A percentile compares a stretch with the other conserved stretches of the same genome.
These are phyloP conservation scores for Phytophthora idaei DNA, from an alignment of 352 stramenopile genomes.

Conservation along the genomic window DNA sequence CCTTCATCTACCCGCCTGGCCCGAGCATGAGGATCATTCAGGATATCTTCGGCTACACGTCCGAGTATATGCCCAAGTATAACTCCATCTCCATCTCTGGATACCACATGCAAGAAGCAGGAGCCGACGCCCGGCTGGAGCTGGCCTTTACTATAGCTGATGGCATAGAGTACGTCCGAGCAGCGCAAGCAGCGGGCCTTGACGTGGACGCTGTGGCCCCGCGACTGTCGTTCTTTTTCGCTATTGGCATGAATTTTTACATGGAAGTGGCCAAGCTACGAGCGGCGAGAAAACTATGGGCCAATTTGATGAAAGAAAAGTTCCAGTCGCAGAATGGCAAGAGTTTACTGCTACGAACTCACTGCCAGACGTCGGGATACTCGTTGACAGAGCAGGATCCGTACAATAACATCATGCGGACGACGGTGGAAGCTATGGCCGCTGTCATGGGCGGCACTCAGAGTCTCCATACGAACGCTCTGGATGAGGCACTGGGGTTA, in stretches of 20 bases:
- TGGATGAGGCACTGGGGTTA: conserved; percentile 97
- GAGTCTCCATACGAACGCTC: conserved; percentile 97
- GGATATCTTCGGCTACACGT: conserved; percentile 98
- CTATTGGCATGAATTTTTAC: conserved; percentile 98
- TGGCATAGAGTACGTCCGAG: conserved; percentile 96
- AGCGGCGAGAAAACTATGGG: conserved; percentile 94
- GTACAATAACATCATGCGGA: conserved; percentile 98
- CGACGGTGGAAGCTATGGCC: conserved; percentile 94
- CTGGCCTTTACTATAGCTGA: conserved; percentile 98
- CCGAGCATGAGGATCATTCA: conserved; percentile 95
- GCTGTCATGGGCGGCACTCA: conserved; percentile 93
- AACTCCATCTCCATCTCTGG: conserved; percentile 97
- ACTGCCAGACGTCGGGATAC: conserved; percentile 97
- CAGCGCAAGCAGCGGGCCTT: conserved; percentile 91
- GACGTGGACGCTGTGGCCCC: conserved; percentile 94
- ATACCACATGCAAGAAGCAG: conserved; percentile 99
- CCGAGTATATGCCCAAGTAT: conserved; percentile 97
- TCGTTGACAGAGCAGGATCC: conserved; percentile 97
- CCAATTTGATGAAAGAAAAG: conserved; percentile 92
- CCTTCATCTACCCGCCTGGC: conserved; percentile 97
- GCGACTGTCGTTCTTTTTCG: conserved; percentile 98
- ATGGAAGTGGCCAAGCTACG: conserved; percentile 97
- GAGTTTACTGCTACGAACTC: conserved; percentile 93
- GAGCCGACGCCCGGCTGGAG: conserved; percentile 94
- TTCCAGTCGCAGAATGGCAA: conserved; percentile 96